A percentile compares a stretch with the other conserved stretches of the same genome.
These are phyloP conservation scores for Juglanconis sp. DNA, from an alignment of 2,329 filamentous ascomycete species.

Conservation along the genomic window DNA sequence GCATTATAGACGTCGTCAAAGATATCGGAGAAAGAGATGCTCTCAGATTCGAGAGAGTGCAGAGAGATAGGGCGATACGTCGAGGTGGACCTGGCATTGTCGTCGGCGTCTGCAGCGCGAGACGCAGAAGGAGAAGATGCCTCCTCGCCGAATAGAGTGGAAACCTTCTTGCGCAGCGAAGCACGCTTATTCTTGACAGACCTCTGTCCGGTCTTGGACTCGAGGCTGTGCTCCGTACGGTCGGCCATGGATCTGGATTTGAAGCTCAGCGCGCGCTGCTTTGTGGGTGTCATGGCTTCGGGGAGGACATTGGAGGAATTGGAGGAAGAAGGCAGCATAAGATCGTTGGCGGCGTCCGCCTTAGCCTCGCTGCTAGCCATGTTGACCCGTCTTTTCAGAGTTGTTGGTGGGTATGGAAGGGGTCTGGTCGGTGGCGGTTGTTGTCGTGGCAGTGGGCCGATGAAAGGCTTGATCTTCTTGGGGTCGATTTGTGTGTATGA, in stretches of 20 bases:
- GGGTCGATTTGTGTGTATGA: neutral
- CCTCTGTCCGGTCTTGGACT: neutral
- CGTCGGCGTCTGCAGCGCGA: neutral
- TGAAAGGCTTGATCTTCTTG: conserved; percentile 2
- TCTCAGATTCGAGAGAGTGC: conserved; percentile 9
- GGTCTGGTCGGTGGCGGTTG: conserved; percentile 2
- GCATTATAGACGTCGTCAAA: conserved; percentile 14
- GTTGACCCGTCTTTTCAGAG: neutral
- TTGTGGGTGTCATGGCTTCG: neutral
- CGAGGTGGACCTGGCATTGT: neutral
- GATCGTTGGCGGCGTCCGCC: neutral
- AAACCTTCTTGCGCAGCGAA: conserved; percentile 14
- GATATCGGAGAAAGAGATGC: conserved; percentile 11
- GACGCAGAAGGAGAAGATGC: neutral
- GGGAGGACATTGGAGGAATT: neutral
- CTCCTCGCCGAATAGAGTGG: conserved; percentile 9
- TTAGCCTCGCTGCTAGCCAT: neutral
- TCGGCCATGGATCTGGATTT: neutral
- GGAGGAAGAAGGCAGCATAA: no score
- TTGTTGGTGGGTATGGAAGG: neutral
- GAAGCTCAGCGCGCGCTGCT: neutral
- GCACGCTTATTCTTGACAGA: neutral
- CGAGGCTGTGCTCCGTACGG: neutral
- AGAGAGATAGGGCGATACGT: conserved; percentile 12
- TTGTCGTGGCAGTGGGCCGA: conserved; percentile 7